phyloP scores from a whole-genome alignment of 2,329 filamentous ascomycete species.

The Thermochaetoides dissita region DNA sequence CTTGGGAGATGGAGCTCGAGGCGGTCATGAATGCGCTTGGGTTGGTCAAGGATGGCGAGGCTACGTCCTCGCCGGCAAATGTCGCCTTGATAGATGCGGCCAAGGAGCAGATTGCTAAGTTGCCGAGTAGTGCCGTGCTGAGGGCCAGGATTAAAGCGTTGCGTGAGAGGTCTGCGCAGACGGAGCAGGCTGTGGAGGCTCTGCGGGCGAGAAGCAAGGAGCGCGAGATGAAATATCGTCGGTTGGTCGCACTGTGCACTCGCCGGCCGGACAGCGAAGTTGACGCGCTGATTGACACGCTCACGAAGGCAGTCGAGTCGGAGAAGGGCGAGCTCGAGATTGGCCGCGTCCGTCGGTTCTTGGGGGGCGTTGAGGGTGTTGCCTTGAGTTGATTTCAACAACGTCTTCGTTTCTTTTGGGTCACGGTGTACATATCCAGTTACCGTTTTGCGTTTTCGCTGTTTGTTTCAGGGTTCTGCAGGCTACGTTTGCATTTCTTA shows the following conservation, averaged over 20 bases:
- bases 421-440: neutral
- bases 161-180: constrained; percentile 49
- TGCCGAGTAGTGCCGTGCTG: constrained; percentile 49
- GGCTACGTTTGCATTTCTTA: too few species aligned
- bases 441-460: neutral
- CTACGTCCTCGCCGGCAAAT: neutral
- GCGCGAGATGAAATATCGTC: constrained; percentile 74
- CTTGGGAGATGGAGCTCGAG: constrained; percentile 42
- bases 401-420: neutral
- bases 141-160: constrained; percentile 59
- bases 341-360: constrained; percentile 61
- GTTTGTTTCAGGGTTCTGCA: neutral
- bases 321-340: constrained; percentile 67
- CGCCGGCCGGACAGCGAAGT: constrained; percentile 64
- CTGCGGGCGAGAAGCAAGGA: constrained; percentile 71
- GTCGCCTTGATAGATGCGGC: neutral
- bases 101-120: constrained; percentile 14
- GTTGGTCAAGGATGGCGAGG: constrained; percentile 18
- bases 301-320: constrained; percentile 81
- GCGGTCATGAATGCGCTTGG: constrained; percentile 26
- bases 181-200: constrained; percentile 52
- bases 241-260: constrained; percentile 77
- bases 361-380: constrained; percentile 60
- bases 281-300: constrained; percentile 62
- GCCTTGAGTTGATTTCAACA: constrained; percentile 5